A percentile compares a stretch with the other conserved stretches of the same genome.
Conservation (phyloP, 352 stramenopile genomes). For the Blastocystis sp. region DNA sequence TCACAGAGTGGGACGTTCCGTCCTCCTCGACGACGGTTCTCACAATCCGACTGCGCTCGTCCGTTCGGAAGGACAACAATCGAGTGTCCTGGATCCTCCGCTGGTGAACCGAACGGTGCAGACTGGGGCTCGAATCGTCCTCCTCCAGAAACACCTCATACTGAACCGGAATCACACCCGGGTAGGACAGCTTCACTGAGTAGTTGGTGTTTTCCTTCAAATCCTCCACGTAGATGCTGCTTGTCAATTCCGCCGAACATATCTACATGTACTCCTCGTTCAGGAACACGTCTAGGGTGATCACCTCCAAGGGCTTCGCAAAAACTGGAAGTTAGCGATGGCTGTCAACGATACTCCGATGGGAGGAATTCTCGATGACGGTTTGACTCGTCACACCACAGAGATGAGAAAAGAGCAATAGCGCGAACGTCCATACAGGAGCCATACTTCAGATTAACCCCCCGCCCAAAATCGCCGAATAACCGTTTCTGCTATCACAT, state of each 20-base stretch:
- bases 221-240: constrained; percentile 3
- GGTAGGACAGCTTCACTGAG: constrained; percentile 13
- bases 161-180: constrained; percentile 39
- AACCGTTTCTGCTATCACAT: neutral
- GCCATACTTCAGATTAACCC: too few species aligned
- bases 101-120: constrained; percentile 4
- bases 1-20: neutral
- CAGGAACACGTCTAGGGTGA: constrained; percentile 31
- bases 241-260: neutral
- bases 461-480: neutral
- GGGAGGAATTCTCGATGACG: neutral
- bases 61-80: neutral
- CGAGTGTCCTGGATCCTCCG: constrained; percentile 23
- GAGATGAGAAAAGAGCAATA: neutral
- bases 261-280: constrained; percentile 13
- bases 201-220: constrained; percentile 13
- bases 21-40: neutral
- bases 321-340: neutral
- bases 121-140: neutral
- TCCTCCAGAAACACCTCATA: constrained; percentile 39
- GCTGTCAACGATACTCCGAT: neutral
- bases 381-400: neutral
- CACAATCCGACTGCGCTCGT: neutral
- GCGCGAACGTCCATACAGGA: neutral
- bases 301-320: constrained; percentile 1